These are phyloP conservation scores for Paracamarosporium sp. DNA, from an alignment of 2,329 filamentous ascomycete genomes.

Conservation along the genomic window DNA sequence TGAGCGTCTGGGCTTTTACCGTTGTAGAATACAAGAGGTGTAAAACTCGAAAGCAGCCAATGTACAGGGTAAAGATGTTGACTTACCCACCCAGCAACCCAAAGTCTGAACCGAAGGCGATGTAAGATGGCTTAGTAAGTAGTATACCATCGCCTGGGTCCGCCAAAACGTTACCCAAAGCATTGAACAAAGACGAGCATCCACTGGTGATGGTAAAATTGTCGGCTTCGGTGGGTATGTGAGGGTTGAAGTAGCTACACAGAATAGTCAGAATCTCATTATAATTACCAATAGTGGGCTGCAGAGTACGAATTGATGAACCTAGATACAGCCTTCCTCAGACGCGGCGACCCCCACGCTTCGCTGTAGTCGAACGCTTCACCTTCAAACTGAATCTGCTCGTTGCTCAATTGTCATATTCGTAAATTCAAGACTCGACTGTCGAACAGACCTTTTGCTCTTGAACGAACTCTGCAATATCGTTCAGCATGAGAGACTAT, in stretches of 20 bases:
- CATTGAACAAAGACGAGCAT: conserved; percentile 51
- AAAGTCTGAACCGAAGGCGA: conserved; percentile 56
- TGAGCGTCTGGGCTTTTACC: not conserved
- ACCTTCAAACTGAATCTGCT: conserved; percentile 35
- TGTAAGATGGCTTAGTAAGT: conserved; percentile 55
- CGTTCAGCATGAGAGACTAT: conserved; percentile 46
- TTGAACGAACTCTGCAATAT: conserved; percentile 49
- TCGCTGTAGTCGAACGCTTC: conserved; percentile 51
- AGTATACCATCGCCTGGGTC: conserved; percentile 56
- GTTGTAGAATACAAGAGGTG: too few species aligned
- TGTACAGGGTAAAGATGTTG: not conserved
- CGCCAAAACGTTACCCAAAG: conserved; percentile 52
- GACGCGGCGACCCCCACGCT: conserved; percentile 44
- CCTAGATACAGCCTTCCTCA: conserved; percentile 50
- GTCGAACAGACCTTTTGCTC: conserved; percentile 37
- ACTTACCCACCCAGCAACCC: conserved; percentile 45
- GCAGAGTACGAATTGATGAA: conserved; percentile 47
- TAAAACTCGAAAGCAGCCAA: too few species aligned
- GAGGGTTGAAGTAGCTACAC: conserved; percentile 45
- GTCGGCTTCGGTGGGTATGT: conserved; percentile 38
- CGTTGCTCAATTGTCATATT: not conserved
- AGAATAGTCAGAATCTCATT: too few species aligned
- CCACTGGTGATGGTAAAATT: conserved; percentile 52
- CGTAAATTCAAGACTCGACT: not conserved
- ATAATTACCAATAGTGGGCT: too few species aligned